Percentiles rank a stretch among this genome's conserved stretches.
Conservation (phyloP, 192 early-diverging fungal genomes). For the Dissophora globulifera region DNA sequence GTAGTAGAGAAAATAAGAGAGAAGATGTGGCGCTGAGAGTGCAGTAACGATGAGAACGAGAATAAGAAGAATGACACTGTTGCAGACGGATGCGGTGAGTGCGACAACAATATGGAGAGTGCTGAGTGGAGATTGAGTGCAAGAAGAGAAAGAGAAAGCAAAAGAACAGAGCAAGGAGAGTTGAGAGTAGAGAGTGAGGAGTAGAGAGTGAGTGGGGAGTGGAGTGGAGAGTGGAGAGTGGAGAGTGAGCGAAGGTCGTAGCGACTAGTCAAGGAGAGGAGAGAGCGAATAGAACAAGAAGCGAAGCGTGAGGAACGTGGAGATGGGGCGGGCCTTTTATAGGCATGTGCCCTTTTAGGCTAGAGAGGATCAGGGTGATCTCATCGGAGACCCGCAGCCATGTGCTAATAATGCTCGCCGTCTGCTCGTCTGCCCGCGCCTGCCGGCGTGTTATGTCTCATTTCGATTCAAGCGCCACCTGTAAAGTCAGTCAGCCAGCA, state of each 20-base stretch:
- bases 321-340: too few species aligned
- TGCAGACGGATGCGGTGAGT: constrained; percentile 1
- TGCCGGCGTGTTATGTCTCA: too few species aligned
- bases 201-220: not conserved
- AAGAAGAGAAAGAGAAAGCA: constrained; percentile 3
- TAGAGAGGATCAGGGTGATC: not conserved
- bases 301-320: not conserved
- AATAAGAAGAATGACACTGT: not conserved
- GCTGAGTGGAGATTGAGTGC: not conserved
- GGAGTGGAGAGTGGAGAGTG: constrained; percentile 2
- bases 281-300: not conserved
- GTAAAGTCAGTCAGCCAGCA: too few species aligned
- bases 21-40: not conserved
- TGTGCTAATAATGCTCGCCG: too few species aligned
- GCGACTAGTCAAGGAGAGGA: not conserved
- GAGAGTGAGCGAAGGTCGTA: constrained; percentile 4
- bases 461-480: too few species aligned
- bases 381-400: too few species aligned
- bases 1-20: not conserved
- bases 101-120: not conserved
- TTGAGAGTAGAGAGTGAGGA: not conserved
- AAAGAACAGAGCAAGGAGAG: too few species aligned
- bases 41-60: not conserved
- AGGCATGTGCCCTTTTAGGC: not conserved
- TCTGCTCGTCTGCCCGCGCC: too few species aligned